Conservation (phyloP, 345 rosid species). For the Ceriops zippeliana region DNA sequence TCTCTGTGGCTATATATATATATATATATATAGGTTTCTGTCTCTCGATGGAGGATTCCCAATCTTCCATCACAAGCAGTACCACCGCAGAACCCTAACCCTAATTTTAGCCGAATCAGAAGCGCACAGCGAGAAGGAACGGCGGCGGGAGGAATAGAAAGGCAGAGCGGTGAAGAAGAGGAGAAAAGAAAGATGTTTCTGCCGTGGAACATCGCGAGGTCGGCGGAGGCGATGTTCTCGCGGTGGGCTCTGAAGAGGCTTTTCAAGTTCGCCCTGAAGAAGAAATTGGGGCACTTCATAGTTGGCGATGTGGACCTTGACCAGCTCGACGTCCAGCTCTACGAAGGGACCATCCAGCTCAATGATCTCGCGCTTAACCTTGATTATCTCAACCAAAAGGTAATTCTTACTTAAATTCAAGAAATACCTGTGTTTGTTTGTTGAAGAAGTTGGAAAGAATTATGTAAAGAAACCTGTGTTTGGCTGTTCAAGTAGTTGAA, state of each 20-base stretch:
- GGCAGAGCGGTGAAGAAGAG: not conserved
- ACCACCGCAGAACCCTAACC: not conserved
- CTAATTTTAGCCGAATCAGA: not conserved
- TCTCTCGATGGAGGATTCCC: constrained; percentile 16
- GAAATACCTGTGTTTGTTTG: not conserved
- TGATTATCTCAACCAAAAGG: constrained; percentile 76
- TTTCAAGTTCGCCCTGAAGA: constrained; percentile 12
- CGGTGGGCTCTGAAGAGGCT: constrained; percentile 64
- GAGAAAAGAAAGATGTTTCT: constrained; percentile 32
- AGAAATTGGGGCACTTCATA: constrained; percentile 78
- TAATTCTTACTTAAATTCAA: constrained; percentile 1
- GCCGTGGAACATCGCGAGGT: constrained; percentile 56
- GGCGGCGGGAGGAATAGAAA: not conserved
- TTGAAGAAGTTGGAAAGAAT: too few relatives aligned
- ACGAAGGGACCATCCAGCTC: constrained; percentile 73
- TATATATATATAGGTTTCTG: not conserved
- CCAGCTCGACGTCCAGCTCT: constrained; percentile 91
- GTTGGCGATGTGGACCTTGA: constrained; percentile 86
- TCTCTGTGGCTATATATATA: too few relatives aligned
- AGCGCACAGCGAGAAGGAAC: too few relatives aligned
- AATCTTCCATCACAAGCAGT: constrained; percentile 20
- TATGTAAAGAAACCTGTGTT: too few relatives aligned
- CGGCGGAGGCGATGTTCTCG: constrained; percentile 74
- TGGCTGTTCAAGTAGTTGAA: too few relatives aligned
- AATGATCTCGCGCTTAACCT: constrained; percentile 81